Base-by-base conservation (phyloP, 2,329 filamentous ascomycete genomes). In the Emergomyces orientalis region DNA sequence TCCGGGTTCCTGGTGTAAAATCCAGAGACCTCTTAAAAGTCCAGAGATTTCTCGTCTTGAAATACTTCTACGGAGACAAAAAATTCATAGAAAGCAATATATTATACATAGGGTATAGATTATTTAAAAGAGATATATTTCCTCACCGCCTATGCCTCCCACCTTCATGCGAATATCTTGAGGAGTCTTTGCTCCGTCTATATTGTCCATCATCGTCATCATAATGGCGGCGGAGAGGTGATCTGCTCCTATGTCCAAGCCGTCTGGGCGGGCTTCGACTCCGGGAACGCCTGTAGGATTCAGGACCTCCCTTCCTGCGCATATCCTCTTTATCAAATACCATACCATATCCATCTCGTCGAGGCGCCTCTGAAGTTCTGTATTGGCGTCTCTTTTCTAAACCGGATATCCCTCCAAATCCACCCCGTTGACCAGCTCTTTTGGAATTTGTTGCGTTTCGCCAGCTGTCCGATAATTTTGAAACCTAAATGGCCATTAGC, bases 341-440 rank as follows among this genome's bases (percentile, higher is more conserved):
- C 85, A 95, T 91, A 61, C 84, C 83, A 71, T 95, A 96, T 60
- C 82, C 78, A 62, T 76, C 76, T 37, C 73, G 63, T 30, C 70
- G 69, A 62, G 76, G 74, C 19, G 81, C 79, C 27, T 84, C 83
- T 43, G 87, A 82, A n/a, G 85, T 84, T 65, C 90, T 84, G 73
- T 97, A 99, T 70, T 97, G 94, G 63, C 89, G 85, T 77, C 90
- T 89, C 81, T 91, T 94, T 78, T 97, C 92, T 63, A 99, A 79
- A 66, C 88, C 88, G 63, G 87, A 85, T 39, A 97, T 90, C 63
- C 94, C 94, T 67, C 94, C 94, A 79, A 95, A 99, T 7, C 94
- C 94, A 61, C 90, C 91, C 74, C 71, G 81, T 74, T 74, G 83
- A 69, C 75, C 79, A 78, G 79, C 78, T 47, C 93, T 84, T 78